These are phyloP conservation scores for Pichia deserticola DNA, from an alignment of 805 yeast genomes.

Conservation along the genomic window DNA sequence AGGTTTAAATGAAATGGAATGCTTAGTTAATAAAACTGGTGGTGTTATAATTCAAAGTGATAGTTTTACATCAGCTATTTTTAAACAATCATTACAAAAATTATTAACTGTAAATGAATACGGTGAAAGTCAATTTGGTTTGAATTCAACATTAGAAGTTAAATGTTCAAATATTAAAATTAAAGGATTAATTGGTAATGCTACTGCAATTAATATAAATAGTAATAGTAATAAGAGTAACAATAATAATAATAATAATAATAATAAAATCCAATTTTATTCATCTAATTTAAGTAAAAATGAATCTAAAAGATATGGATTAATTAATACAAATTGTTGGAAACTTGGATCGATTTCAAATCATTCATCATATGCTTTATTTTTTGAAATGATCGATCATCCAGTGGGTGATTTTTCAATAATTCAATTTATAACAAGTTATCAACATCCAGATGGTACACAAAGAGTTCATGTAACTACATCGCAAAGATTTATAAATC, in stretches of 20 bases:
- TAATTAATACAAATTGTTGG: constrained; percentile 51
- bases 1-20: constrained; percentile 61
- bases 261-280: not conserved
- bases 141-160: constrained; percentile 54
- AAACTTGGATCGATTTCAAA: constrained; percentile 48
- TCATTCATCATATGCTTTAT: constrained; percentile 52
- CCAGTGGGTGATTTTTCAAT: constrained; percentile 17
- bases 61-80: constrained; percentile 59
- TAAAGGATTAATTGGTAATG: constrained; percentile 59
- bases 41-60: constrained; percentile 58
- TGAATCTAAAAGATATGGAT: constrained; percentile 32
- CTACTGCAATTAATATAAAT: constrained; percentile 33
- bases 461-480: constrained; percentile 58
- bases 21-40: constrained; percentile 49
- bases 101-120: constrained; percentile 32
- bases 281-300: too few species aligned
- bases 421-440: constrained; percentile 51
- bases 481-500: constrained; percentile 36
- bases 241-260: not conserved
- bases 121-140: constrained; percentile 42
- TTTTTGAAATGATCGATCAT: constrained; percentile 39
- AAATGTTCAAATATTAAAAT: constrained; percentile 46
- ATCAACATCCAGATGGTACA: constrained; percentile 55
- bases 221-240: not conserved
- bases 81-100: constrained; percentile 55